Evolutionary conservation across 169 alveolate species (phyloP).

Genomic region (Cryptosporidium ryanae): DNA sequence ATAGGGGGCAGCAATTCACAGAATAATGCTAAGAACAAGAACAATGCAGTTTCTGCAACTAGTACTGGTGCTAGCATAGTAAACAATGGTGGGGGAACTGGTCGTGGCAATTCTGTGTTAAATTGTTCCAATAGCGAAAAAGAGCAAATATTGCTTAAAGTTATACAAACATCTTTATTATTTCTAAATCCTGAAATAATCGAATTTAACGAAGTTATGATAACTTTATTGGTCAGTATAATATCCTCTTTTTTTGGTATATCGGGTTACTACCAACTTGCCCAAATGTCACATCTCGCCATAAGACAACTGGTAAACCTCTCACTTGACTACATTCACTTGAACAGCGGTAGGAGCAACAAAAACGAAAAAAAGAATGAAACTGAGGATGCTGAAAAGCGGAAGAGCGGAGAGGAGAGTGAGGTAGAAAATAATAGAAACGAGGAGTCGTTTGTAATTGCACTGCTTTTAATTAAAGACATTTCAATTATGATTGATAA

Average conservation of each 20-base stretch:
- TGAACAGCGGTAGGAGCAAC: background rate
- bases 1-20: background rate
- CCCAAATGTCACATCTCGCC: slow-evolving; percentile 66
- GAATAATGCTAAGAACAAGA: background rate
- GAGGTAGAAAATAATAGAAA: background rate
- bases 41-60: background rate
- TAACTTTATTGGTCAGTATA: slow-evolving; percentile 45
- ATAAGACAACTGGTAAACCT: slow-evolving; percentile 19
- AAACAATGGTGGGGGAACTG: background rate
- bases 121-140: slow-evolving; percentile 11
- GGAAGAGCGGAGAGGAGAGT: too few species aligned
- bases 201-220: slow-evolving; percentile 60
- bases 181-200: slow-evolving; percentile 59
- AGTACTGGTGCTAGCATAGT: background rate
- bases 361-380: background rate
- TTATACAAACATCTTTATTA: slow-evolving; percentile 39
- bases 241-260: slow-evolving; percentile 32
- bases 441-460: slow-evolving; percentile 7
- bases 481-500: slow-evolving; percentile 59
- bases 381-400: background rate
- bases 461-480: slow-evolving; percentile 47
- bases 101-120: too few species aligned
- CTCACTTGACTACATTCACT: slow-evolving; percentile 36
- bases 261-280: slow-evolving; percentile 44
- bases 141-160: slow-evolving; percentile 66